These are phyloP conservation scores for Eutrema salsugineum DNA, from an alignment of 441 rosid genomes.

Conservation along the genomic window DNA sequence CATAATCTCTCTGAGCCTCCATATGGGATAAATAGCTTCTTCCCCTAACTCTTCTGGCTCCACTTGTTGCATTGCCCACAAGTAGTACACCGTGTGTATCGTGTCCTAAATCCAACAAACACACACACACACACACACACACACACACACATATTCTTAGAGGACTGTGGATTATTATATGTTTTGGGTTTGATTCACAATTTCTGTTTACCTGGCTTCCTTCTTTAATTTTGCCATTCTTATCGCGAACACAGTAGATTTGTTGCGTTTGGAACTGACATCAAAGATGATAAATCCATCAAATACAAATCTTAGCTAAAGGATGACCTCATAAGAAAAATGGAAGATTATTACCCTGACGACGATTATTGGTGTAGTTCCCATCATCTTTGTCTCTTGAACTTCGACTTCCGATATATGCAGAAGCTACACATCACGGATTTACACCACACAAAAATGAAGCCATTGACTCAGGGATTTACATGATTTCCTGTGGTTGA, in stretches of 20 bases:
- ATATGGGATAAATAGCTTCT: constrained; percentile 75
- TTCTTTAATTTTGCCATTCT: constrained; percentile 65
- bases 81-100: constrained; percentile 72
- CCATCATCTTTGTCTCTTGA: constrained; percentile 91
- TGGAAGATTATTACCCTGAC: constrained; percentile 49
- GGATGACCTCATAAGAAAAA: background rate
- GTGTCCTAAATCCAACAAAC: constrained; percentile 56
- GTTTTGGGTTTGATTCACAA: background rate
- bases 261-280: constrained; percentile 89
- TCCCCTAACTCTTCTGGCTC: constrained; percentile 76
- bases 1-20: constrained; percentile 74
- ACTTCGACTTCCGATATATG: constrained; percentile 85
- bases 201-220: constrained; percentile 61
- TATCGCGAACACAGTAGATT: constrained; percentile 71
- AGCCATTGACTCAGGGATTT: background rate
- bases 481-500: background rate
- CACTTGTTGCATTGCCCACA: constrained; percentile 96
- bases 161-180: background rate
- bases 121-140: background rate
- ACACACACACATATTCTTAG: constrained; percentile 3
- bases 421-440: constrained; percentile 54
- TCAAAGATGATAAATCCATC: constrained; percentile 9
- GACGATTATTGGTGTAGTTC: constrained; percentile 68
- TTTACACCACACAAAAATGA: background rate
- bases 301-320: background rate